Conservation (phyloP, 140 eudicot genomes). For the Ambrosia hybrid region DNA sequence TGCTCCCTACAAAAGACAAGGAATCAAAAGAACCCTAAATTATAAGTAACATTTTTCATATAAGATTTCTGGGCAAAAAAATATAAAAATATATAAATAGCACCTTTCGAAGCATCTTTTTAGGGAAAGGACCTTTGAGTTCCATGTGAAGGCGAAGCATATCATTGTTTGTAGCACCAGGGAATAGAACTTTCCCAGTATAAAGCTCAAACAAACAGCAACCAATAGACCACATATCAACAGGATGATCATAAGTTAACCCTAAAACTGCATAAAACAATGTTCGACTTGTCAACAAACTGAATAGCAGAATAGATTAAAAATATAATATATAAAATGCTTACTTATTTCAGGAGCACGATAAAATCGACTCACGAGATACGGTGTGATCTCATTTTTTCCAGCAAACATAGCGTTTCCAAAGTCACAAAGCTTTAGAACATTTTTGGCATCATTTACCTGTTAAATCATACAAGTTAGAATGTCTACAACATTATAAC, state of each 20-base stretch:
- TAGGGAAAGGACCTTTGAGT: conserved; percentile 82
- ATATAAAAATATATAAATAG: neutral
- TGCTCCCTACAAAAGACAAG: conserved; percentile 59
- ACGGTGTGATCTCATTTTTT: conserved; percentile 88
- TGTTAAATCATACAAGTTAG: conserved; percentile 20
- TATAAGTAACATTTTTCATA: neutral
- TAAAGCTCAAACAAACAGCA: conserved; percentile 94
- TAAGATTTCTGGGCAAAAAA: neutral
- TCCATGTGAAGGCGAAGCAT: conserved; percentile 99
- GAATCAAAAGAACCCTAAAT: conserved; percentile 7
- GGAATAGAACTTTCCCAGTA: conserved; percentile 82
- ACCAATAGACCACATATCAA: conserved; percentile 99
- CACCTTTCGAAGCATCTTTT: conserved; percentile 98
- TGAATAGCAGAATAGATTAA: neutral
- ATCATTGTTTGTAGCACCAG: conserved; percentile 88
- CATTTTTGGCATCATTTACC: conserved; percentile 94
- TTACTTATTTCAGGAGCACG: conserved; percentile 99
- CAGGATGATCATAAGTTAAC: conserved; percentile 83
- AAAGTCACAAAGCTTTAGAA: conserved; percentile 91
- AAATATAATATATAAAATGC: conserved; percentile 13
- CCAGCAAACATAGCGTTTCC: conserved; percentile 99
- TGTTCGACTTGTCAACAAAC: conserved; percentile 17
- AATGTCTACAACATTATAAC: neutral
- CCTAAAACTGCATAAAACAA: conserved; percentile 70
- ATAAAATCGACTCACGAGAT: conserved; percentile 96